Evolutionary conservation across 2,329 filamentous ascomycete species (phyloP), one percentile per base, ranked within the genome.

Genomic region (Cadophora gregata): DNA sequence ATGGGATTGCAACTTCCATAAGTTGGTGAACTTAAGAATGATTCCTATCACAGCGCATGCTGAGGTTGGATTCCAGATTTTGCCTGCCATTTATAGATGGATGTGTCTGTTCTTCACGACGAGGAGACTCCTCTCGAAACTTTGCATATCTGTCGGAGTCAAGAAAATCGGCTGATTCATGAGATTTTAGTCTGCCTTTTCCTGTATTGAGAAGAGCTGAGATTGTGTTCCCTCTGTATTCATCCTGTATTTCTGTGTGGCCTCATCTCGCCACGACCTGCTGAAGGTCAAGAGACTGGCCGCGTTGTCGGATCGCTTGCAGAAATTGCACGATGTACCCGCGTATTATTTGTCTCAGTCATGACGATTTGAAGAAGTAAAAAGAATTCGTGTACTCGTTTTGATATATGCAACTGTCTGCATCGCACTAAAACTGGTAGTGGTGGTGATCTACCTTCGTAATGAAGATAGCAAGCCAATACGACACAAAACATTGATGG

Each of bases 221-320:
- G 38, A 4, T n/a, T 55, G 50, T 55, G 29, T 24, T 10, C 29
- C 7, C 25, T 9, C 21, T 27, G 27, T 27, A 7, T 31, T 33
- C 48, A 51, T 33, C 27, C 8, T 19, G 16, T 53, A 27, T 33
- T 21, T 16, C 51, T n/a, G 27, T 6, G 51, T 55, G 33, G 33
- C 51, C 51, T 29, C 16, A 33, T n/a, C 51, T 55, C 51, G 51
- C 21, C 12, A 33, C 29, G 51, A 55, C 51, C 51, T 55, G 29
- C 29, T n/a, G 25, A 31, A 14, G 1, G 10, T 29, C 48, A 29
- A 51, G 24, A 9, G 24, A 16, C 19, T 7, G 8, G 19, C 24
- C 14, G 7, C 48, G 48, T 16, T 6, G 4, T 19, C 48, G 27
- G 12, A 31, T 33, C 2, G 2, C 16, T 55, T n/a, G 4, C 29